Base-by-base conservation (phyloP, 352 stramenopile species). In the Detonula confervacea region DNA sequence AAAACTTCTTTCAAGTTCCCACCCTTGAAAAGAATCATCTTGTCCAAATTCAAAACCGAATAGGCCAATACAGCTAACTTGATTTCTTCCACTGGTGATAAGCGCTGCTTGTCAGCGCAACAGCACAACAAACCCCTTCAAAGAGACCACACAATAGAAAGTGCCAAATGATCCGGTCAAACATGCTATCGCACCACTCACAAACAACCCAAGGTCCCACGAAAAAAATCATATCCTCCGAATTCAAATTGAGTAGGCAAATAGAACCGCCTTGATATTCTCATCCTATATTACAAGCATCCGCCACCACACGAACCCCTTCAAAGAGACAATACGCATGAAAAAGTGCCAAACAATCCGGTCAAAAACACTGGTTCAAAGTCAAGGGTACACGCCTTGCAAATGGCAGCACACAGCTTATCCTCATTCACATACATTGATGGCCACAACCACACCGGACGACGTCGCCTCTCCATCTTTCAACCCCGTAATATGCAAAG, bases 401-500 rank as follows among this genome's bases (percentile, higher is more conserved):
- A 83, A 30, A 94, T 91, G 7, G 87, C 81, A 37, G 85, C 22
- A 12, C 89, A 86, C 51, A 94, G 72, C 25, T 35, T 81, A 39
- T 92, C 77, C 47, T 92, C 89, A 57, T 91, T 81, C 29, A 89
- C 82, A 20, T 55, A 59, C 20, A 72, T 70, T 8, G 8, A 9
- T 37, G 30, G 80, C 89, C 61, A 92, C 89, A 14, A 90, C 56
- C 4, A 83, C 74, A 6, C 89, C 89, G 7, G 73, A 65, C 9
- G 80, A 61, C 14, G 75, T 42, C 52, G 70, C 66, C 33, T 88
- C 86, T 6, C 80, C 73, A 24, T 91, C 81, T 37, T 91, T 88
- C 29, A 95, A 76, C 29, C 88, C 84, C 16, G 80, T 88, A 51
- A 96, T 84, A 60, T 95, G 91, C 18, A 86, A 87, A 67, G 90